Base-by-base conservation (phyloP, 805 yeast genomes). In the Candida parachauliodes region DNA sequence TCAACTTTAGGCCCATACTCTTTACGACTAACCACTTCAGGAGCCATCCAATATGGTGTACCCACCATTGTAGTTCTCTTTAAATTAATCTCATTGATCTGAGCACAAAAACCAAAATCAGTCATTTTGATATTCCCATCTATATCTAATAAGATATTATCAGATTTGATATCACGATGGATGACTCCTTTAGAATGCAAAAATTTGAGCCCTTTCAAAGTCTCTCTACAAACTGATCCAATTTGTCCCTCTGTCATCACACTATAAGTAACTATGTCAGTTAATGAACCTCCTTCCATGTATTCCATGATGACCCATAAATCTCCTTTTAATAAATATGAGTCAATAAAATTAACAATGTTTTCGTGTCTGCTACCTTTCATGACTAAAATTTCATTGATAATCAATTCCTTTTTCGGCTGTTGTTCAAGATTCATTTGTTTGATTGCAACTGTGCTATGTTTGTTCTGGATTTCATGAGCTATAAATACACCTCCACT, bases 11-110 rank as follows among this genome's bases (percentile, higher is more conserved):
- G 93, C 24, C 95, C 98, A 56, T 93, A 93, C 55, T 89, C 96
- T 59, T 88, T 89, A 50, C 94, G 79, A 14, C 89, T 79, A 19
- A 93, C 96, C 37, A 93, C 96, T 60, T 93, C 99, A 1, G 99
- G 99, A 0, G 99, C 99, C 99, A 93, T 93, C 99, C 99, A 93
- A 59, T 93, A 93, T 10, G 99, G 98, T 0, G 99, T 93, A 11
- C 99, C 99, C 12, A 93, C 98, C 95, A 93, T 88, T 4, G 99
- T 93, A 3, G 96, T 88, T 58, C 99, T 79, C 60, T 91, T 89
- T 39, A 84, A 69, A 47, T 85, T 83, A 38, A 54, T 45, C 40
- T 55, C 64, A 43, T 61, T 63, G 43, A 66, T 68, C 60, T 89
- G 95, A 0, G 98, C 99, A 65, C 98, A 93, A 67, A 91, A 93